These are phyloP conservation scores for Metarhizium guizhouense DNA, from an alignment of 2,329 filamentous ascomycete species.

Conservation along the genomic window DNA sequence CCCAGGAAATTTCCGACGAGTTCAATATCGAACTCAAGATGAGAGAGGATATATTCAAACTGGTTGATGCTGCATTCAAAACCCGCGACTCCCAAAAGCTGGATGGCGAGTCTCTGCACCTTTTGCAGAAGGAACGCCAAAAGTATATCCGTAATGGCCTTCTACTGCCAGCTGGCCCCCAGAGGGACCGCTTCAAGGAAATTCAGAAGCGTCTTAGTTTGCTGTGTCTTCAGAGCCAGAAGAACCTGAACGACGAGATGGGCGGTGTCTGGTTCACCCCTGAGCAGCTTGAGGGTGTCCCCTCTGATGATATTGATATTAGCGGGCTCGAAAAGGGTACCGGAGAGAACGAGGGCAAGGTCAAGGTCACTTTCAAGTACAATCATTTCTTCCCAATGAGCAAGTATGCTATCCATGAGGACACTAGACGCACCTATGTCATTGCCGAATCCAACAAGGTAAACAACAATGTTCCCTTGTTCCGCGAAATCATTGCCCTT, in stretches of 20 bases:
- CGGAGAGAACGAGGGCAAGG: slow-evolving; percentile 61
- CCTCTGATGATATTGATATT: slow-evolving; percentile 57
- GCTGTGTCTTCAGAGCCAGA: slow-evolving; percentile 66
- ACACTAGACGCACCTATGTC: slow-evolving; percentile 48
- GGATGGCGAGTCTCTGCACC: slow-evolving; percentile 59
- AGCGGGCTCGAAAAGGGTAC: slow-evolving; percentile 61
- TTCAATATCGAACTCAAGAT: slow-evolving; percentile 71
- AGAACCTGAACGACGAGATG: slow-evolving; percentile 75
- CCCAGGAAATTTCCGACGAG: slow-evolving; percentile 67
- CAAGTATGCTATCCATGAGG: slow-evolving; percentile 65
- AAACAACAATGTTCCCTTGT: slow-evolving; percentile 62
- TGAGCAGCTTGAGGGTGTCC: slow-evolving; percentile 67
- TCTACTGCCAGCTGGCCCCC: slow-evolving; percentile 56
- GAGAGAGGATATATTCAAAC: slow-evolving; percentile 70
- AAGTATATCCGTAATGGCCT: slow-evolving; percentile 70
- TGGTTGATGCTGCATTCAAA: slow-evolving; percentile 51
- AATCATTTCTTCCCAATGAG: slow-evolving; percentile 70
- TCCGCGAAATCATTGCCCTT: slow-evolving; percentile 65
- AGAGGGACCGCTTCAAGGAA: slow-evolving; percentile 75
- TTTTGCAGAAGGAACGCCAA: slow-evolving; percentile 71
- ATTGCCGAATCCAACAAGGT: slow-evolving; percentile 28
- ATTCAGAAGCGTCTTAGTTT: slow-evolving; percentile 74
- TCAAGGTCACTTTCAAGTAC: slow-evolving; percentile 75
- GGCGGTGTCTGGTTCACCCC: slow-evolving; percentile 71
- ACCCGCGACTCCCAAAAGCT: slow-evolving; percentile 43